These are phyloP conservation scores for Pugionium dolabratum DNA, from an alignment of 345 rosid genomes.

Conservation along the genomic window DNA sequence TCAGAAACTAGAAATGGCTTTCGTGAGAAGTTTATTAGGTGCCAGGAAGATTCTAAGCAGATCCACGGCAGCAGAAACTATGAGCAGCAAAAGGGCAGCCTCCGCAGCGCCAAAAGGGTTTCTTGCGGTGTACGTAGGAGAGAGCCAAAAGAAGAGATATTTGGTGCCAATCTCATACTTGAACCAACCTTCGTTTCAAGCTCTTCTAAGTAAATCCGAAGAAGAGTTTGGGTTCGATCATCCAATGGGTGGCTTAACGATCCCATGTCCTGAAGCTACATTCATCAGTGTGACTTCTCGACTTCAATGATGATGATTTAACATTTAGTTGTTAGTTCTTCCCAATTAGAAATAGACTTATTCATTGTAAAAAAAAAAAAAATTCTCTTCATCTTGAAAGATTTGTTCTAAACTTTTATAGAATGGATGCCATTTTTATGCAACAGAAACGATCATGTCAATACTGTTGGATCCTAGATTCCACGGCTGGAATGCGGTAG, in stretches of 20 bases:
- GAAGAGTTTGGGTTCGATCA: too few species aligned
- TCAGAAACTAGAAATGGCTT: constrained; percentile 24
- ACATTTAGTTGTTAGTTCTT: background rate
- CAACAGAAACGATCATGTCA: too few species aligned
- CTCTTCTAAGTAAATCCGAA: too few species aligned
- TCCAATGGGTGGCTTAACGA: too few species aligned
- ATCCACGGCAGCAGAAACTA: constrained; percentile 30
- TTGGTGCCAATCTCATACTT: constrained; percentile 50
- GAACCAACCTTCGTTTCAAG: constrained; percentile 31
- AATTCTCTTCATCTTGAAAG: too few species aligned
- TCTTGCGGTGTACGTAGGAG: constrained; percentile 18
- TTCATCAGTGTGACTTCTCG: constrained; percentile 48
- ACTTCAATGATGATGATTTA: constrained; percentile 24
- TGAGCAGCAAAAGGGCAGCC: constrained; percentile 3
- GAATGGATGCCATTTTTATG: too few species aligned
- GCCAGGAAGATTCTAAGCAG: constrained; percentile 36
- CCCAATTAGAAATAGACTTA: constrained; percentile 19
- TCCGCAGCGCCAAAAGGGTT: constrained; percentile 46
- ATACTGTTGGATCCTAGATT: too few species aligned
- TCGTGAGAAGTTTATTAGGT: constrained; percentile 32
- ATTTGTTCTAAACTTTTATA: too few species aligned
- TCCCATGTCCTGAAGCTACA: constrained; percentile 32
- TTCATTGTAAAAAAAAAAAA: constrained; percentile 8
- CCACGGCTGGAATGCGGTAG: too few species aligned
- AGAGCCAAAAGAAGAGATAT: constrained; percentile 44